Base-by-base conservation (phyloP, 352 stramenopile species). In the Phytophthora idaei region DNA sequence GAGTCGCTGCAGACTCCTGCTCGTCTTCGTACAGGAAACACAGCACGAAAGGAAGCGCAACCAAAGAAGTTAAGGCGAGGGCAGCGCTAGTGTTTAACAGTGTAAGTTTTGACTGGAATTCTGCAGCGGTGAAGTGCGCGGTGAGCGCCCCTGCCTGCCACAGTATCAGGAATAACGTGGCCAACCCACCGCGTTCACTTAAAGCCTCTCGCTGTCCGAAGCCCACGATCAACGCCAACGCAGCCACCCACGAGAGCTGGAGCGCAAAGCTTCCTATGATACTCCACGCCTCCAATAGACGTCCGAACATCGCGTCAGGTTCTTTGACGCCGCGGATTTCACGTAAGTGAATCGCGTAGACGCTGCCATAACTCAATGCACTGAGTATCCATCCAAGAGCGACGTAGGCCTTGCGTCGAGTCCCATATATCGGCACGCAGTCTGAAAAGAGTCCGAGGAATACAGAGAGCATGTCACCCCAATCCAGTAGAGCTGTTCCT, bases 381-480 rank as follows among this genome's bases (percentile, higher is more conserved):
- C 66, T 71, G 7, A 79, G 39, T 27, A 77, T 47, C 80, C 81
- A 93, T 8, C 90, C 90, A n/a, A 94, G 51, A 2, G 88, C 71
- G 59, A 97, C 92, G 73, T 97, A 97, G 2, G 89, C 77, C 61
- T 96, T 97, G n/a, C 90, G 75, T 17, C 85, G 87, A 36, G 84
- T 90, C 10, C 90, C 87, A 42, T 77, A 81, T 25, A 98, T 77
- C 12, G 92, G 85, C 14, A 90, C 73, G 39, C 75, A 92, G 69
- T 98, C 92, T n/a, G 78, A 92, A 15, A 95, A 53, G 28, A 97
- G 80, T 27, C 90, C 92, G 49, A 96, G 77, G n/a, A 97, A 69
- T 6, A 97, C 80, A 2, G 91, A 90, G 29, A 96, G 79, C 0
- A 79, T 79, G 11, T 77, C 86, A 2, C 85, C 76, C 64, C 94